Evolutionary conservation across 208 protist genomes (phyloP).

Genomic region (Trypanosoma mega): DNA sequence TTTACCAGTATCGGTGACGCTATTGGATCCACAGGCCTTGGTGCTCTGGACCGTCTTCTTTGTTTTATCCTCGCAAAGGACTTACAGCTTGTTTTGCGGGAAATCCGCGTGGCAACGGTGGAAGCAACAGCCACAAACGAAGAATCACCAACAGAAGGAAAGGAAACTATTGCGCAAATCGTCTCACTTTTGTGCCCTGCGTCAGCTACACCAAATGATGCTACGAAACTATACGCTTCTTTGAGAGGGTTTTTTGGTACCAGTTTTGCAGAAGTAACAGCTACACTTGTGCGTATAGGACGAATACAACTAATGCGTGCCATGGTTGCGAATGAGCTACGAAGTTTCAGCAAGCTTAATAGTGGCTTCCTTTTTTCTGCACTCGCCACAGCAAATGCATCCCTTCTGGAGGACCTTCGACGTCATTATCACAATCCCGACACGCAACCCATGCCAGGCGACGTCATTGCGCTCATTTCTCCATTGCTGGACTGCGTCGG

Average conservation of each 20-base stretch:
- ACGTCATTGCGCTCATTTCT: slow-evolving; percentile 62
- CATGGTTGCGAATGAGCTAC: slow-evolving; percentile 90
- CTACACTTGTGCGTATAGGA: slow-evolving; percentile 54
- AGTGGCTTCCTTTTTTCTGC: slow-evolving; percentile 76
- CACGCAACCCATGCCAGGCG: slow-evolving; percentile 57
- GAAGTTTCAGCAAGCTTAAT: slow-evolving; percentile 77
- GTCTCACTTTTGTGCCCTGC: slow-evolving; percentile 21
- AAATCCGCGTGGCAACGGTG: slow-evolving; percentile 27
- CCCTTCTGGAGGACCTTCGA: slow-evolving; percentile 86
- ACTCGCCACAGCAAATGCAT: slow-evolving; percentile 79
- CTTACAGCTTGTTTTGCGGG: slow-evolving; percentile 60
- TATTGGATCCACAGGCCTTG: slow-evolving; percentile 77
- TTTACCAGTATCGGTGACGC: slow-evolving; percentile 82
- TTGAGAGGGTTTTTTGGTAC: slow-evolving; percentile 24
- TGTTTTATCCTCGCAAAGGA: slow-evolving; percentile 93
- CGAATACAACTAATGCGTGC: slow-evolving; percentile 84
- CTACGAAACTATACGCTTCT: slow-evolving; percentile 35
- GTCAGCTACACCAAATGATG: slow-evolving; percentile 23
- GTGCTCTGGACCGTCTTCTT: slow-evolving; percentile 85
- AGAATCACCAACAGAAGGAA: slow-evolving; percentile 10
- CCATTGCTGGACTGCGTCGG: slow-evolving; percentile 82
- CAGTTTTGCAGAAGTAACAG: slow-evolving; percentile 26
- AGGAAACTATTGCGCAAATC: slow-evolving; percentile 18
- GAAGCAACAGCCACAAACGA: no score
- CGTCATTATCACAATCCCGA: slow-evolving; percentile 79